Conservation (phyloP, 768 basidiomycete genomes). For the Suillus subluteus region DNA sequence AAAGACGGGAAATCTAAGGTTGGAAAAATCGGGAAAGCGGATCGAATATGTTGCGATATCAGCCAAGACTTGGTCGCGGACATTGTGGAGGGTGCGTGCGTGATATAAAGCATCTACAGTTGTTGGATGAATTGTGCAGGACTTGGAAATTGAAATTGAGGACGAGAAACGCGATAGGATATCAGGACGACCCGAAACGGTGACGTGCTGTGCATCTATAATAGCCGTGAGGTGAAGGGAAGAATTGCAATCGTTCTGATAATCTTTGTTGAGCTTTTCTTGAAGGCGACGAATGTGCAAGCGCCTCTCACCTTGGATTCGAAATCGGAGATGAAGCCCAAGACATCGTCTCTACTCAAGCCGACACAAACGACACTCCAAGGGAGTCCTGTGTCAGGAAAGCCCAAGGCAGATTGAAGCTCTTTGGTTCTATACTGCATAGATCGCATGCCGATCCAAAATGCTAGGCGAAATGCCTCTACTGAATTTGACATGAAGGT, state of each 20-base stretch:
- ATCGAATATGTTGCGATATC: constrained; percentile 51
- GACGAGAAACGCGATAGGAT: constrained; percentile 46
- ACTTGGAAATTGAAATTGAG: constrained; percentile 33
- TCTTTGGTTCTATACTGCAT: constrained; percentile 33
- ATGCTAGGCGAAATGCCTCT: constrained; percentile 51
- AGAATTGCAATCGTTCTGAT: constrained; percentile 9
- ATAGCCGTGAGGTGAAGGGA: constrained; percentile 54
- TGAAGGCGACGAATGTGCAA: not conserved
- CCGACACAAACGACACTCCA: constrained; percentile 51
- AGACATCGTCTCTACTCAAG: constrained; percentile 27
- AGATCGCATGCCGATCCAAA: constrained; percentile 56
- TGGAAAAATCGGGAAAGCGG: constrained; percentile 49
- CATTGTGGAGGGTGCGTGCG: constrained; percentile 28
- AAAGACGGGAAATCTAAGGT: constrained; percentile 52
- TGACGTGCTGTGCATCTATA: constrained; percentile 49
- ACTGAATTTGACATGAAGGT: constrained; percentile 48
- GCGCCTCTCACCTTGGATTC: constrained; percentile 23
- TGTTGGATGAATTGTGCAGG: constrained; percentile 44
- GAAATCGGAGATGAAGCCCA: constrained; percentile 30
- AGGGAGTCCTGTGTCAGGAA: constrained; percentile 30
- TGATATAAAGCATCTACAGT: constrained; percentile 60
- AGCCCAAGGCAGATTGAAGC: constrained; percentile 2
- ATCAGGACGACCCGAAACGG: constrained; percentile 62
- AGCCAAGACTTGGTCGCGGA: constrained; percentile 44
- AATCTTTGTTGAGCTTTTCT: not conserved